Evolutionary conservation across 1,139 yeast genomes (phyloP).

Genomic region (Zygosaccharomyces pseudobailii): DNA sequence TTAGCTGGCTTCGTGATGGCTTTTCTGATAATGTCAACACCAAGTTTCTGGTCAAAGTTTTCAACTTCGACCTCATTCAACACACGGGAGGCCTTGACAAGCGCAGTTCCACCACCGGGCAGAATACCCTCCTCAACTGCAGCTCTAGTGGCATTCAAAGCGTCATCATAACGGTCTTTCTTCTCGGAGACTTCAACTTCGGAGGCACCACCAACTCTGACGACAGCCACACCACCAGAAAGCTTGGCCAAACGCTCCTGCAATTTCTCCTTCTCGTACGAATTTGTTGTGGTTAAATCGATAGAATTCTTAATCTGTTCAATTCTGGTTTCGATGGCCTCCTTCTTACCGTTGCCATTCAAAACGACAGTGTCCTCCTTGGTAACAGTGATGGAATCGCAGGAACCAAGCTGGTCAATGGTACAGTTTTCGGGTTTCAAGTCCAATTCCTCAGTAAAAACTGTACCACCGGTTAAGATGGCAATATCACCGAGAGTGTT

Average conservation of each 20-base stretch:
- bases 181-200: constrained; percentile 99
- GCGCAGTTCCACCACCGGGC: constrained; percentile 99
- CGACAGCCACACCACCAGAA: constrained; percentile 98
- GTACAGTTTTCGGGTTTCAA: constrained; percentile 96
- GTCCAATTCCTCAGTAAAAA: constrained; percentile 96
- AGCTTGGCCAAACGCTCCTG: constrained; percentile 98
- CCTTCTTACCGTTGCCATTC: constrained; percentile 95
- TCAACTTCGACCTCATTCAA: constrained; percentile 75
- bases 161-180: constrained; percentile 99
- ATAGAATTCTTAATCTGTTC: constrained; percentile 91
- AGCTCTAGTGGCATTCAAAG: constrained; percentile 98
- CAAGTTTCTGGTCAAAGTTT: constrained; percentile 96
- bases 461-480: constrained; percentile 95
- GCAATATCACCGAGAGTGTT: constrained; percentile 97
- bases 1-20: constrained; percentile 98
- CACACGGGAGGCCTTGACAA: constrained; percentile 85
- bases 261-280: constrained; percentile 94
- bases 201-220: constrained; percentile 96
- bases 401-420: constrained; percentile 84
- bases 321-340: constrained; percentile 81
- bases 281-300: constrained; percentile 72
- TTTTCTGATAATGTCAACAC: constrained; percentile 91
- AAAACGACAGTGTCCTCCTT: constrained; percentile 95
- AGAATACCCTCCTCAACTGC: constrained; percentile 99
- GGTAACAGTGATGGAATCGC: constrained; percentile 90